A percentile compares a stretch with the other conserved stretches of the same genome.
Conservation (phyloP, 2,329 filamentous ascomycete genomes). For the Epichloe gansuensis region DNA sequence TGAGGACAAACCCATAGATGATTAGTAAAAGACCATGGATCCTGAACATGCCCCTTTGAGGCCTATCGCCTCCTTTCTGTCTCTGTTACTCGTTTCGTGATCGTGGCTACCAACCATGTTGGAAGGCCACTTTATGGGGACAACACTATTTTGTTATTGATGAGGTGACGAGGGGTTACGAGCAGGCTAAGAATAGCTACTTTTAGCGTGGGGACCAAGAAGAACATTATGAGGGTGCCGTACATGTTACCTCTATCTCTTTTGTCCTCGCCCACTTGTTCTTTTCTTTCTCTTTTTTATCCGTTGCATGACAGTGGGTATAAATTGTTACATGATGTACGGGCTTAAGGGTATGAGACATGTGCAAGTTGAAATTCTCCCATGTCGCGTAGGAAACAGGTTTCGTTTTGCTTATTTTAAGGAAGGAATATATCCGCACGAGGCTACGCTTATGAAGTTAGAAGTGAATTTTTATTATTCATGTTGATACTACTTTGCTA, state of each 20-base stretch:
- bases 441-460: not conserved
- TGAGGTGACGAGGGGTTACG: too few species aligned
- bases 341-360: not conserved
- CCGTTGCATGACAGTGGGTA: not conserved
- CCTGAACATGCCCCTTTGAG: not conserved
- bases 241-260: not conserved
- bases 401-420: too few species aligned
- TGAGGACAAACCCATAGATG: slow-evolving; percentile 39
- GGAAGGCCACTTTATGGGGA: too few species aligned
- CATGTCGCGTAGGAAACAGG: too few species aligned
- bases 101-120: too few species aligned
- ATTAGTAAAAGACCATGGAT: slow-evolving; percentile 20
- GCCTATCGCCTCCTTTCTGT: not conserved
- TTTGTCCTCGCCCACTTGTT: not conserved
- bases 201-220: too few species aligned
- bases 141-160: too few species aligned
- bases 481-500: not conserved
- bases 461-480: not conserved
- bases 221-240: too few species aligned
- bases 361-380: not conserved
- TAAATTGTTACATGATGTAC: not conserved
- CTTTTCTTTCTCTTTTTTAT: not conserved
- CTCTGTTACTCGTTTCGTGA: too few species aligned
- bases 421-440: not conserved
- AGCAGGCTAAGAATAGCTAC: too few species aligned